Conservation (phyloP, 768 basidiomycete genomes). For the Tylopilus subfusipes region DNA sequence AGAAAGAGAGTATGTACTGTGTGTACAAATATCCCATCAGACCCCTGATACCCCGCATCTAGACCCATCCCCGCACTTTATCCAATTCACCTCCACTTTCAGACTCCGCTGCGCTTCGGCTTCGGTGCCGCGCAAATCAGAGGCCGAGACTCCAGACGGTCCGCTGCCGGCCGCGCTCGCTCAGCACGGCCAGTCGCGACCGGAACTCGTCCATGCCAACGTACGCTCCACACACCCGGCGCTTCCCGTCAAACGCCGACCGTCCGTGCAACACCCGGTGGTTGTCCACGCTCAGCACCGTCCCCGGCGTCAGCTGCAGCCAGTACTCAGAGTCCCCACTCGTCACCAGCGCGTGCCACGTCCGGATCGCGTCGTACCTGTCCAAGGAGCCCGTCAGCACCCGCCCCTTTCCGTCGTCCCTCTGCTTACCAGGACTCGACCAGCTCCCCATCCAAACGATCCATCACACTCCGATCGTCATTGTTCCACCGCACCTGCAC, state of each 20-base stretch:
- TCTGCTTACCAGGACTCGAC: constrained; percentile 68
- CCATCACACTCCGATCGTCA: constrained; percentile 85
- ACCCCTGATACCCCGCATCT: constrained; percentile 21
- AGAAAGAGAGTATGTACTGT: no score
- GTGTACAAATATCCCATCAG: constrained; percentile 22
- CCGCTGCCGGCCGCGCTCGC: constrained; percentile 49
- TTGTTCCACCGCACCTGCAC: constrained; percentile 91
- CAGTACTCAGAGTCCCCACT: constrained; percentile 87
- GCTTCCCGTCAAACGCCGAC: constrained; percentile 82
- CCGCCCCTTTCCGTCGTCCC: neutral
- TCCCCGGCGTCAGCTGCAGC: constrained; percentile 86
- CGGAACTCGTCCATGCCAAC: constrained; percentile 87
- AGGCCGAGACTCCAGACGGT: constrained; percentile 58
- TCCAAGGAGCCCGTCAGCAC: neutral
- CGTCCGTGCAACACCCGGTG: constrained; percentile 93
- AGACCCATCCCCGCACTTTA: constrained; percentile 22
- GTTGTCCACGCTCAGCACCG: constrained; percentile 90
- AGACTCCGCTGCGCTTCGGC: constrained; percentile 10
- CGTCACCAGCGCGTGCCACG: constrained; percentile 73
- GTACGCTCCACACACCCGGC: constrained; percentile 96
- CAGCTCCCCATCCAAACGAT: constrained; percentile 48
- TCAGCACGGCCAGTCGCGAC: constrained; percentile 69
- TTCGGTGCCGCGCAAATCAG: constrained; percentile 34
- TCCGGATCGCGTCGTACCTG: constrained; percentile 77
- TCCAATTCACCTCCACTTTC: constrained; percentile 19